These are phyloP conservation scores for Trypethelium eluteriae DNA, from an alignment of 495 filamentous ascomycete genomes.

Conservation along the genomic window DNA sequence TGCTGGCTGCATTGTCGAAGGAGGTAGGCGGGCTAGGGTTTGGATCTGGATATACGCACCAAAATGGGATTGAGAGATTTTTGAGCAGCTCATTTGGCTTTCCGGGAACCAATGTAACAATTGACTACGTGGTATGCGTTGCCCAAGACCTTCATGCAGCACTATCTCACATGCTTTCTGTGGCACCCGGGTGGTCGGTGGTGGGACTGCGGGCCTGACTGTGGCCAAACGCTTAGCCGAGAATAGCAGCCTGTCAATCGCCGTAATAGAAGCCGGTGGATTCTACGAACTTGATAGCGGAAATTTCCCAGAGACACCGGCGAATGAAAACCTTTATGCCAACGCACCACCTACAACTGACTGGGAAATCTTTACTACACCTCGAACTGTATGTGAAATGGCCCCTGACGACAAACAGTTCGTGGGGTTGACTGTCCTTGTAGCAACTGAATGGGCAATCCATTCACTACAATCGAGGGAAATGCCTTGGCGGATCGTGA, in stretches of 20 bases:
- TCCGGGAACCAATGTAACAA: too few species aligned
- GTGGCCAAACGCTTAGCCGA: constrained; percentile 9
- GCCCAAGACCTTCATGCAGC: neutral
- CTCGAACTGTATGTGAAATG: constrained; percentile 15
- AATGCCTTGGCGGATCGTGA: constrained; percentile 24
- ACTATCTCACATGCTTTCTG: neutral
- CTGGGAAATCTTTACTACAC: constrained; percentile 22
- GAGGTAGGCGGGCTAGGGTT: too few species aligned
- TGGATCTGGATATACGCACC: too few species aligned
- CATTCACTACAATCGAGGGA: constrained; percentile 18
- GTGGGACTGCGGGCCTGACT: constrained; percentile 20
- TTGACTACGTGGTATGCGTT: too few species aligned
- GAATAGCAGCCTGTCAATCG: constrained; percentile 1
- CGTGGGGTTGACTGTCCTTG: neutral
- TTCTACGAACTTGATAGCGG: constrained; percentile 19
- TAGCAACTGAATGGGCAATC: neutral
- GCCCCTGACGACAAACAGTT: neutral
- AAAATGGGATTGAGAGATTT: too few species aligned
- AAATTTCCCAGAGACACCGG: constrained; percentile 12
- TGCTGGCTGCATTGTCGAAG: too few species aligned
- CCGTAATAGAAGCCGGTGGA: constrained; percentile 15
- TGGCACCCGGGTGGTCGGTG: constrained; percentile 22
- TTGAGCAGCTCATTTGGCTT: too few species aligned
- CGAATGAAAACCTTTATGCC: constrained; percentile 13
- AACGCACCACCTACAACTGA: constrained; percentile 16